phyloP scores from a whole-genome alignment of 116 monocot genomes.

The Cymodocea nodosa region DNA sequence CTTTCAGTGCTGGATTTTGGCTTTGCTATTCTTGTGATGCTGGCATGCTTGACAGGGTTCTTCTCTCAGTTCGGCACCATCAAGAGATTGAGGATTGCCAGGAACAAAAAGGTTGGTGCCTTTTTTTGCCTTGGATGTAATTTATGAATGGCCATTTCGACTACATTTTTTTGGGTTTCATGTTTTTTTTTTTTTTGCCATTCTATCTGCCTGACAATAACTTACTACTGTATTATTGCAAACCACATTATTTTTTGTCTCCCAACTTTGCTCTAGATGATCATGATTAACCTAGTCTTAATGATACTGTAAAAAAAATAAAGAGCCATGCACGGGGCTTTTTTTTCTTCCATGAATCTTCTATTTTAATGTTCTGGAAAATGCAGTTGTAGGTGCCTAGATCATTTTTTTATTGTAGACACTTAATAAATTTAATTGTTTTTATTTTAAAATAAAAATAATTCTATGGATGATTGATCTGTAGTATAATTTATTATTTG shows the following conservation, averaged over 20 bases:
- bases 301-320: constrained; percentile 1
- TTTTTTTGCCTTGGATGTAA: background rate
- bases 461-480: too few relatives aligned
- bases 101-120: constrained; percentile 56
- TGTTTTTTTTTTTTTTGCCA: too few relatives aligned
- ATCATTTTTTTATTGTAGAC: too few relatives aligned
- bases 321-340: background rate
- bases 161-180: too few relatives aligned
- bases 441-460: too few relatives aligned
- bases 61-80: constrained; percentile 78
- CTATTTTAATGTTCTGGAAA: too few relatives aligned
- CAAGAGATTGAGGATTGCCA: constrained; percentile 61
- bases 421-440: too few relatives aligned
- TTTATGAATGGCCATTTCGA: too few relatives aligned
- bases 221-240: too few relatives aligned
- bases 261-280: background rate
- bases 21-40: background rate
- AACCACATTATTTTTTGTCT: background rate
- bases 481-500: too few relatives aligned
- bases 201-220: too few relatives aligned
- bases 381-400: too few relatives aligned
- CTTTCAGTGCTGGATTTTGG: background rate
- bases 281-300: background rate
- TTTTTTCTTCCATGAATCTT: background rate
- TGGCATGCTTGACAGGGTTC: constrained; percentile 31